Evolutionary conservation across 495 filamentous ascomycete species (phyloP), one percentile per base, ranked within the genome.

Genomic region (Penicillium fimorum): DNA sequence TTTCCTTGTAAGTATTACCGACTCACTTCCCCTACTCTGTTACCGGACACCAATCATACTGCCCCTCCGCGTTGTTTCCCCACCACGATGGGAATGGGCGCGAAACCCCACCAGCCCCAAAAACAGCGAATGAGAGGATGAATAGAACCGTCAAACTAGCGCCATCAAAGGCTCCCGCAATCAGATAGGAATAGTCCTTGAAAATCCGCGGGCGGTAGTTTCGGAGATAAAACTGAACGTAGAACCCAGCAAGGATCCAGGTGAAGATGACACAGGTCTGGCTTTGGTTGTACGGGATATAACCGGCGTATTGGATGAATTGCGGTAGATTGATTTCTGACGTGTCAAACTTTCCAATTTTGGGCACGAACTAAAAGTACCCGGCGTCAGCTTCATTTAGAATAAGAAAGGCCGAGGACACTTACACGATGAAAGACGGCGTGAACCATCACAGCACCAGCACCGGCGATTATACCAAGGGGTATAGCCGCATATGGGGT

Each of bases 91-190:
- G 73, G 57, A 74, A 71, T 2, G 65, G 53, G 15, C 59, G 53
- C 8, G 60, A 49, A 8, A 46, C 10, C 2, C 76, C 76, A 53
- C 63, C 64, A 9, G 66, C 83, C 0, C 83, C 83, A 30, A 82
- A 78, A 0, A 86, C 79, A 1, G 83, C 81, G 64, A 86, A 86
- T 0, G 79, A 79, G 4, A 85, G 69, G 30, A 85, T 76, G 55
- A 85, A 86, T 0, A 84, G 67, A 0, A 81, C 66, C 6, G 73
- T 67, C 44, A 77, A 70, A 43, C 69, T 75, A 5, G 74, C 83
- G 35, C 82, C 83, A 59, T 86, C 83, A 27, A 84, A 67, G 5
- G 81, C 83, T 3, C 73, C 82, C 0, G 76, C 74, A 6, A 85
- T 60, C 0, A 85, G 68, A 53, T 84, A 86, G 27, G 77, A 81